These are phyloP conservation scores for Malassezia obtusa DNA, from an alignment of 1,284 basidiomycete genomes.

Conservation along the genomic window DNA sequence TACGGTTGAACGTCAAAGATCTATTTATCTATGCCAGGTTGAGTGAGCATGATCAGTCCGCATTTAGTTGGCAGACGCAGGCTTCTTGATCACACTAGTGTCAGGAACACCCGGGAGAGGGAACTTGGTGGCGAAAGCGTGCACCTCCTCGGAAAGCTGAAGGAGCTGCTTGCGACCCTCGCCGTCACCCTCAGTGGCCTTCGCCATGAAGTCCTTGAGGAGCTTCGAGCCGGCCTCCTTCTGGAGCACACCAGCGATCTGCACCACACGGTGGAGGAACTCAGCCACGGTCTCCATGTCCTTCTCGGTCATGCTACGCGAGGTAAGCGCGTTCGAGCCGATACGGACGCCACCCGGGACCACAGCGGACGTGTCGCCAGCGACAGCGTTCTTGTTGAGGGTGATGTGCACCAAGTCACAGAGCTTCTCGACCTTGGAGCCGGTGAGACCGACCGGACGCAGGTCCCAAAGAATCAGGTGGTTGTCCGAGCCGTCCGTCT, in stretches of 20 bases:
- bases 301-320: slow-evolving; percentile 77
- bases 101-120: slow-evolving; percentile 81
- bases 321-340: slow-evolving; percentile 86
- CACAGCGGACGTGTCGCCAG: slow-evolving; percentile 84
- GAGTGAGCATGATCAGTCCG: slow-evolving; percentile 4
- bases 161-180: slow-evolving; percentile 61
- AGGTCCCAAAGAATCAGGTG: slow-evolving; percentile 98
- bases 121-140: slow-evolving; percentile 71
- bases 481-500: slow-evolving; percentile 93
- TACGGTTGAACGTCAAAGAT: slow-evolving; percentile 20
- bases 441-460: slow-evolving; percentile 85
- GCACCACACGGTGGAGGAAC: slow-evolving; percentile 54
- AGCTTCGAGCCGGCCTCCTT: slow-evolving; percentile 90
- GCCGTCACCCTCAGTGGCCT: slow-evolving; percentile 62
- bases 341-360: slow-evolving; percentile 95
- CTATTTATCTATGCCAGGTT: slow-evolving; percentile 14
- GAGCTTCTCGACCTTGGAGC: slow-evolving; percentile 96
- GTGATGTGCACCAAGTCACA: slow-evolving; percentile 85
- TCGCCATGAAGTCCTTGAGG: slow-evolving; percentile 87
- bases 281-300: slow-evolving; percentile 76
- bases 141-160: slow-evolving; percentile 64
- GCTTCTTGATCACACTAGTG: slow-evolving; percentile 49
- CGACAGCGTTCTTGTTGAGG: slow-evolving; percentile 78
- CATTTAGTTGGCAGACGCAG: slow-evolving; percentile 18
- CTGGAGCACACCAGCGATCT: slow-evolving; percentile 54